Percentiles rank a stretch among this genome's conserved stretches.
Evolutionary conservation across 2,329 filamentous ascomycete genomes (phyloP).

Genomic region (Diaporthe vexans): DNA sequence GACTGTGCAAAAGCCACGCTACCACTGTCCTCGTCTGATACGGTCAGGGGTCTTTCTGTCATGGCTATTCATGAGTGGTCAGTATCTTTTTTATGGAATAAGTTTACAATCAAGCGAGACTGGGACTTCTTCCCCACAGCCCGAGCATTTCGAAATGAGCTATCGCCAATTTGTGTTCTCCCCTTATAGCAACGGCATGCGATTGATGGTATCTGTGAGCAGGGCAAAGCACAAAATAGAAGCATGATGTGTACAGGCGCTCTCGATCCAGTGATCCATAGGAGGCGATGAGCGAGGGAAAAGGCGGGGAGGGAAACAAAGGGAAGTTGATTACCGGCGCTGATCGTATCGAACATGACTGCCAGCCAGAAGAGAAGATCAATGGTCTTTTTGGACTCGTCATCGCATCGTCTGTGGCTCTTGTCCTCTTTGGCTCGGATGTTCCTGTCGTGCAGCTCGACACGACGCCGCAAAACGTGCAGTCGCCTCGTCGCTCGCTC

Average conservation of each 20-base stretch:
- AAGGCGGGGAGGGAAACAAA: background rate
- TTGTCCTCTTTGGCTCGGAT: background rate
- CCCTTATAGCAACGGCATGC: too few relatives aligned
- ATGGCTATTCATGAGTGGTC: slow-evolving; percentile 54
- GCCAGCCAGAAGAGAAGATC: slow-evolving; percentile 68
- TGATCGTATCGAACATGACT: slow-evolving; percentile 42
- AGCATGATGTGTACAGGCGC: background rate
- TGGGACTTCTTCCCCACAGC: too few relatives aligned
- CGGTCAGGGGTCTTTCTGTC: slow-evolving; percentile 55
- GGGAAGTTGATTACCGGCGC: slow-evolving; percentile 26
- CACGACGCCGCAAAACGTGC: slow-evolving; percentile 33
- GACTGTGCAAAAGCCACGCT: slow-evolving; percentile 23
- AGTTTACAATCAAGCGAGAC: background rate
- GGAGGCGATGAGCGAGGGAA: background rate
- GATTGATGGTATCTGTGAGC: background rate
- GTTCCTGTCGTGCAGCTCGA: slow-evolving; percentile 37
- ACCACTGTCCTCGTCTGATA: slow-evolving; percentile 56
- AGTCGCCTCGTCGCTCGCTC: slow-evolving; percentile 38
- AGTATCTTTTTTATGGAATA: background rate
- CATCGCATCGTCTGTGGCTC: slow-evolving; percentile 21
- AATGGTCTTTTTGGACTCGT: slow-evolving; percentile 58
- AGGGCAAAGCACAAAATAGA: background rate
- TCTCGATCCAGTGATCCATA: background rate
- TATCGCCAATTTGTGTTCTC: background rate
- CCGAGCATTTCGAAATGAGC: background rate